Base-by-base conservation (phyloP, 768 basidiomycete species). In the Suillus luteus region DNA sequence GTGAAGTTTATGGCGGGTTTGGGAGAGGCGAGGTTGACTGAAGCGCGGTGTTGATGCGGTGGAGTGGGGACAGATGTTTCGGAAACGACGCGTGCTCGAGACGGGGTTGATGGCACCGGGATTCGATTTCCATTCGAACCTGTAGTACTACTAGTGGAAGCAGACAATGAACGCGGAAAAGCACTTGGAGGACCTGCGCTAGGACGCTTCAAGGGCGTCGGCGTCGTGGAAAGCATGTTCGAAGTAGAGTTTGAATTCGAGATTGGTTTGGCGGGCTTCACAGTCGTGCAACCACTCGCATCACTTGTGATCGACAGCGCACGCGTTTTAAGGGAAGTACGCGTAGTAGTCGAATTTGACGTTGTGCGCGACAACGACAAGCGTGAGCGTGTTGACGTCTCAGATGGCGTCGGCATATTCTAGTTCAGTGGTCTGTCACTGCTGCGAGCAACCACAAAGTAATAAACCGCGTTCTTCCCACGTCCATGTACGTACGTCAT, bases 301-400 rank as follows among this genome's bases (percentile, higher is more conserved):
- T 76, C 72, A 62, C 82, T 83, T 49, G 82, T 83, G 66, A 77
- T 83, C 19, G 86, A 88, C 64, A 80, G 76, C 15, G 84, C 77
- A 24, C 86, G 80, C 27, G 86, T 81, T 74, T 88, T 88, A 63
- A 78, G 68, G 41, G 82, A 82, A 59, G 83, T 82, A 62, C 81
- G 77, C 44, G 66, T 38, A 27, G 31, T 33, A n/a, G 31, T 54
- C 3, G 31, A 54, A 17, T 54, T 65, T 62, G 24, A 74, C 43
- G 76, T 76, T 17, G 81, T 78, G 12, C 83, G 78, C 54, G 85
- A 77, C 24, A 86, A 72, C 7, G 73, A 76, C 44, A 62, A 38
- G 33, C 74, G 70, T 37, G 71, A 65, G 46, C 85, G 86, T 61
- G 82, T 78, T 44, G 86, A 85, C 17, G 84, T 72, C 66, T 86